These are phyloP conservation scores for Arabis alpina DNA, from an alignment of 345 rosid species.

Conservation along the genomic window DNA sequence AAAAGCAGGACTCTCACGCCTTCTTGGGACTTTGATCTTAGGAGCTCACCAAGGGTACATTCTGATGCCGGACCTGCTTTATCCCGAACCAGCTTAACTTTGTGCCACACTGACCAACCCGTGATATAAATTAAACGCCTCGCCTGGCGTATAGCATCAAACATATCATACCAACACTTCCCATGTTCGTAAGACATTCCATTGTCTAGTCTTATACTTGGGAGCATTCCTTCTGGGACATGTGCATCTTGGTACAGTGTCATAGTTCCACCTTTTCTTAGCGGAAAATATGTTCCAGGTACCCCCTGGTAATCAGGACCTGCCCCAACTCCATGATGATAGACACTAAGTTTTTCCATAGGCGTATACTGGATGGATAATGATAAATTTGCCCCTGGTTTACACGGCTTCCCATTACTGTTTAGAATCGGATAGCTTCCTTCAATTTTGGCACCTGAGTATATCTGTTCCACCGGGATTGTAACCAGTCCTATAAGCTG, in stretches of 20 bases:
- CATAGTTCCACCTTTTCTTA: conserved; percentile 73
- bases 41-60: conserved; percentile 71
- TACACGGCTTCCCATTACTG: conserved; percentile 64
- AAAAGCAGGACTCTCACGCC: conserved; percentile 91
- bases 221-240: conserved; percentile 61
- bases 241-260: conserved; percentile 91
- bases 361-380: conserved; percentile 71
- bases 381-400: conserved; percentile 65
- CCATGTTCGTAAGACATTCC: conserved; percentile 54
- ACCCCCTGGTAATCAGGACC: conserved; percentile 67
- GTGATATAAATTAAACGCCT: conserved; percentile 75
- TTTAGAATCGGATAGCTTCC: conserved; percentile 68
- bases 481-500: conserved; percentile 78
- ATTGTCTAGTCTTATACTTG: conserved; percentile 60
- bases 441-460: conserved; percentile 55
- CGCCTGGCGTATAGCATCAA: conserved; percentile 71
- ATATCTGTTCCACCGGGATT: conserved; percentile 62
- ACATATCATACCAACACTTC: conserved; percentile 79
- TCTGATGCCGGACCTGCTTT: conserved; percentile 42
- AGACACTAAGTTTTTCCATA: conserved; percentile 48
- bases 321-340: conserved; percentile 60
- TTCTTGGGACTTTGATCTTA: conserved; percentile 80
- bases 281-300: conserved; percentile 83
- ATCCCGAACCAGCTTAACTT: conserved; percentile 64
- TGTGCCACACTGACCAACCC: conserved; percentile 85